Evolutionary conservation across 2,329 filamentous ascomycete species (phyloP).

Genomic region (Ophiobolus disseminans): DNA sequence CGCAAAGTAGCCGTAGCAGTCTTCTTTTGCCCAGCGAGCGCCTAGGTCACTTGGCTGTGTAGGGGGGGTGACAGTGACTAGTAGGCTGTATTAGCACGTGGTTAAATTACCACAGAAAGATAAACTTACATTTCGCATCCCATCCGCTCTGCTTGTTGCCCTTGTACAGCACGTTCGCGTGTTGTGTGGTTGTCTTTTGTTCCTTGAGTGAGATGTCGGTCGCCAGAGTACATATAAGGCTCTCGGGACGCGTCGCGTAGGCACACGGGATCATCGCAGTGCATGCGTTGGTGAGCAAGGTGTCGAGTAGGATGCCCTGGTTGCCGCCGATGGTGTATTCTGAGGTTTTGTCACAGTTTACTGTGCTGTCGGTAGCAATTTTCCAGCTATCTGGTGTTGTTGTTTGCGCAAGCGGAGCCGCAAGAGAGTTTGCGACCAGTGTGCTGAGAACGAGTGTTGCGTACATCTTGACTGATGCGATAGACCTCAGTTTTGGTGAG

Average conservation of each 20-base stretch:
- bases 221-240: conserved; percentile 23
- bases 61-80: conserved; percentile 36
- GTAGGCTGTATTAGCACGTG: conserved; percentile 4
- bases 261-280: conserved; percentile 41
- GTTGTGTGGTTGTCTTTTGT: conserved; percentile 23
- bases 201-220: conserved; percentile 26
- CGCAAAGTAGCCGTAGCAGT: conserved; percentile 41
- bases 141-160: conserved; percentile 27
- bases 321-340: conserved; percentile 30
- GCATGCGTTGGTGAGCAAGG: conserved; percentile 34
- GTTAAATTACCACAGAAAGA: background rate
- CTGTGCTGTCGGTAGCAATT: conserved; percentile 18
- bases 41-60: conserved; percentile 18
- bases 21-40: conserved; percentile 30
- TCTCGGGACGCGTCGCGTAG: conserved; percentile 22
- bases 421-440: conserved; percentile 18
- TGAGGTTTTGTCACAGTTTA: conserved; percentile 25
- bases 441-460: conserved; percentile 18
- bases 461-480: conserved; percentile 19
- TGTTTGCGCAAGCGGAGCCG: conserved; percentile 17
- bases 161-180: conserved; percentile 22
- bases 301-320: conserved; percentile 26
- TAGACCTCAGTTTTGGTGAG: background rate
- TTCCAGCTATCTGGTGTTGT: conserved; percentile 18
- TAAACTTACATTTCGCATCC: conserved; percentile 28